A percentile compares a stretch with the other conserved stretches of the same genome.
These are phyloP conservation scores for Lolium multiflorum DNA, from an alignment of 176 grass and related monocot species.

Conservation along the genomic window DNA sequence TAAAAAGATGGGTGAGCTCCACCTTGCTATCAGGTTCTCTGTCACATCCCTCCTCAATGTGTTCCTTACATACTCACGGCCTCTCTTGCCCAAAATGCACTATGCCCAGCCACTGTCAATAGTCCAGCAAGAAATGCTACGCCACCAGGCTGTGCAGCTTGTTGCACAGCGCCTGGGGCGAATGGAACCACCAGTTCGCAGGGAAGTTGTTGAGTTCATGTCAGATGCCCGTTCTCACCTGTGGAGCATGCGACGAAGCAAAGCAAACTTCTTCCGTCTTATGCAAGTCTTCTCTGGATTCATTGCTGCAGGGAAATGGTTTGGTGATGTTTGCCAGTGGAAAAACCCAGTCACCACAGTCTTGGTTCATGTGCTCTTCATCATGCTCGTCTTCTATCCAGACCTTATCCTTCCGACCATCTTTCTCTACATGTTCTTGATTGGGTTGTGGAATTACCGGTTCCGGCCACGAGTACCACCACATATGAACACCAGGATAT, in stretches of 20 bases:
- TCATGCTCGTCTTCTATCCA: slow-evolving; percentile 88
- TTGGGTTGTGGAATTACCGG: slow-evolving; percentile 81
- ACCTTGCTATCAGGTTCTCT: slow-evolving; percentile 87
- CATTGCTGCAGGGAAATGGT: slow-evolving; percentile 78
- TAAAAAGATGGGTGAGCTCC: slow-evolving; percentile 95
- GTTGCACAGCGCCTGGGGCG: slow-evolving; percentile 72
- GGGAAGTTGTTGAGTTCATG: slow-evolving; percentile 96
- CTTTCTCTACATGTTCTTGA: slow-evolving; percentile 92
- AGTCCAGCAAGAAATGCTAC: slow-evolving; percentile 72
- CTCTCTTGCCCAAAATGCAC: slow-evolving; percentile 93
- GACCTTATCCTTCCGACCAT: slow-evolving; percentile 91
- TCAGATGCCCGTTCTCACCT: slow-evolving; percentile 79
- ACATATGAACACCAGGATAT: slow-evolving; percentile 84
- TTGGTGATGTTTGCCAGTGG: slow-evolving; percentile 78
- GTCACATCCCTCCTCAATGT: slow-evolving; percentile 72
- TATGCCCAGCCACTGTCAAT: slow-evolving; percentile 75
- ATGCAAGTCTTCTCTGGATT: slow-evolving; percentile 80
- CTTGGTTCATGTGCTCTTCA: slow-evolving; percentile 74
- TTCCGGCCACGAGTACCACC: slow-evolving; percentile 78
- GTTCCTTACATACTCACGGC: slow-evolving; percentile 69
- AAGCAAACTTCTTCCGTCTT: slow-evolving; percentile 95
- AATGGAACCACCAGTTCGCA: slow-evolving; percentile 84
- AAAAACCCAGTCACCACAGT: slow-evolving; percentile 84
- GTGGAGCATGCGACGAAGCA: slow-evolving; percentile 97
- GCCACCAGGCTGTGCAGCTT: slow-evolving; percentile 70